Evolutionary conservation across 352 stramenopile species (phyloP).

Genomic region (Phytophthora sojae): DNA sequence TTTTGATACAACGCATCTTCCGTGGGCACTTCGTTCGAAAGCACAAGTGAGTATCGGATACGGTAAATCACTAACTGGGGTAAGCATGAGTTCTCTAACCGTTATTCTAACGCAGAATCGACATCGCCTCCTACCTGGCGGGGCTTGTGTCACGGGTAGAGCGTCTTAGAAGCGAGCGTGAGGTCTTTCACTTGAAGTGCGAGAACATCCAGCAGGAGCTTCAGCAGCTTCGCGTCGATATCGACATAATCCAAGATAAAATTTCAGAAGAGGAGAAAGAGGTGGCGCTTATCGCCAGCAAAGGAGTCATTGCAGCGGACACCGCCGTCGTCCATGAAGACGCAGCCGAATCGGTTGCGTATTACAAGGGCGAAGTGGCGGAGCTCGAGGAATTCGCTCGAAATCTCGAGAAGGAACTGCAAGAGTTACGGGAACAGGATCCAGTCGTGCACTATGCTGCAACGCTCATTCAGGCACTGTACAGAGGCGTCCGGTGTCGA

Average conservation of each 20-base stretch:
- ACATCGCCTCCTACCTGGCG: slow-evolving; percentile 11
- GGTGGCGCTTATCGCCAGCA: slow-evolving; percentile 19
- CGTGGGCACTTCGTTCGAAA: slow-evolving; percentile 50
- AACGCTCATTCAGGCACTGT: slow-evolving; percentile 44
- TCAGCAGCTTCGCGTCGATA: slow-evolving; percentile 23
- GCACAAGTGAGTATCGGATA: slow-evolving; percentile 18
- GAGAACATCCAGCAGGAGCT: slow-evolving; percentile 23
- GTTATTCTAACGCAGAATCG: slow-evolving; percentile 1
- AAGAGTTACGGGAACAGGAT: slow-evolving; percentile 23
- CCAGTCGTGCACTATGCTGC: slow-evolving; percentile 40
- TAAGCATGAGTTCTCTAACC: not conserved
- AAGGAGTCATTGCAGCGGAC: slow-evolving; percentile 37
- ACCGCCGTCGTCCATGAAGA: slow-evolving; percentile 44
- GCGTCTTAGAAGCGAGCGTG: slow-evolving; percentile 21
- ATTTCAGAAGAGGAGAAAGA: slow-evolving; percentile 23
- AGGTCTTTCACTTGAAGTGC: slow-evolving; percentile 35
- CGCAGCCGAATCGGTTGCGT: slow-evolving; percentile 36
- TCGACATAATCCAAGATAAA: slow-evolving; percentile 25
- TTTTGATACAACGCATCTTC: slow-evolving; percentile 56
- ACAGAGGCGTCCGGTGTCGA: slow-evolving; percentile 25
- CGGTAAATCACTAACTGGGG: no score
- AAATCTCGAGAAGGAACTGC: slow-evolving; percentile 19
- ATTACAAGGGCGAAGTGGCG: slow-evolving; percentile 42
- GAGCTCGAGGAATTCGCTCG: slow-evolving; percentile 19
- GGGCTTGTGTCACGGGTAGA: slow-evolving; percentile 37